Base-by-base conservation (phyloP, 192 early-diverging fungal genomes). In the Backusella mclennaniae region DNA sequence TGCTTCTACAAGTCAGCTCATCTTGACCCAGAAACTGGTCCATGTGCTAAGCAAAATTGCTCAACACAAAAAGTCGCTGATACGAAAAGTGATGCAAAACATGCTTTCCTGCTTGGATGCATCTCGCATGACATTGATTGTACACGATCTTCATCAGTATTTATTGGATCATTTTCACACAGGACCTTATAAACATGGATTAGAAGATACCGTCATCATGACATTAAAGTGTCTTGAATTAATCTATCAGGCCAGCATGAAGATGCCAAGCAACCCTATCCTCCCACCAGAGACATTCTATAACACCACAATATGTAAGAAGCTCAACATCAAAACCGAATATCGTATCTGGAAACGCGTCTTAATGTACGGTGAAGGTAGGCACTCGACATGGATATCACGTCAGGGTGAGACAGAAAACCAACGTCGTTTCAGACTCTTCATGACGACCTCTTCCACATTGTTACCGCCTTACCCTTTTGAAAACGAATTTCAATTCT, bases 301-400 rank as follows among this genome's bases (percentile, higher is more conserved):
- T 38, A 79, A 76, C 53, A 73, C 77, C 1, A n/a, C 63, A 14
- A 73, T 83, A 1, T 74, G 67, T 21, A 53, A 70, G 9, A 79
- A 79, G 31, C 77, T 94, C 36, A 93, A 92, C 56, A 92, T 95
- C 76, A 95, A 94, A 73, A 91, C 93, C 6, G 93, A 95, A 76
- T 95, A 93, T 79, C 80, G 86, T 35, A 85, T 83, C 19, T 95
- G 94, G 94, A 90, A 86, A 46, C 77, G 88, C 8, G 82, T 89
- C 6, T 71, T 87, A 36, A 81, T 81, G 3, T 79, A 82, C 46
- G 82, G 78, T 33, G 83, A 84, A 67, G 77, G 74, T 9, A 46
- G 77, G 56, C 71, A 74, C 21, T 53, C 67, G 0, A 82, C 73
- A 0, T 66, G 44, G 41, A 67, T 68, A 8, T 36, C 38, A n/a